These are phyloP conservation scores for Picea sitchensis DNA, from an alignment of 75 land plant genomes.

Conservation along the genomic window DNA sequence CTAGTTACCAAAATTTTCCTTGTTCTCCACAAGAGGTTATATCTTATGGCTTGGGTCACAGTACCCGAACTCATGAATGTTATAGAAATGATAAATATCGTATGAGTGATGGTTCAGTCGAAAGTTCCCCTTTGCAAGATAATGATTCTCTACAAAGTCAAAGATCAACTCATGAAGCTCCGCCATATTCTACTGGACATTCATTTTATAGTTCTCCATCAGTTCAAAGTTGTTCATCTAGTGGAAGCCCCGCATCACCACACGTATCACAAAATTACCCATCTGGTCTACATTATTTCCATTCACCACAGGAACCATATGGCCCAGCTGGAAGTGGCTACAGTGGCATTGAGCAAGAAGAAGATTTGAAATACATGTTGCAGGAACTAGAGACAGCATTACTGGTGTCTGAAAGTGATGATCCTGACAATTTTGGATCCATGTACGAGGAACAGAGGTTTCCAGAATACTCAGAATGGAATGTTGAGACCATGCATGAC, in stretches of 20 bases:
- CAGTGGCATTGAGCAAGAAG: slow-evolving; percentile 36
- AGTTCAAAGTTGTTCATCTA: slow-evolving; percentile 12
- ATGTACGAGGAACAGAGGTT: slow-evolving; percentile 5
- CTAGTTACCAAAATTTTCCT: not conserved
- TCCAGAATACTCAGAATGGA: slow-evolving; percentile 6
- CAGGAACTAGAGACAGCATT: slow-evolving; percentile 51
- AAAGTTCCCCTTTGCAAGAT: not conserved
- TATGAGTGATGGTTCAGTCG: slow-evolving; percentile 4
- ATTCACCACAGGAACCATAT: slow-evolving; percentile 26
- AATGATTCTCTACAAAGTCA: not conserved
- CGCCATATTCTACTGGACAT: slow-evolving; percentile 18
- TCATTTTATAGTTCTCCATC: slow-evolving; percentile 17
- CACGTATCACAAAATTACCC: slow-evolving; percentile 29
- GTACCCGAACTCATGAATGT: slow-evolving; percentile 1
- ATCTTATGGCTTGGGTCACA: slow-evolving; percentile 5
- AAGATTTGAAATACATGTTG: slow-evolving; percentile 38
- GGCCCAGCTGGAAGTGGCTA: slow-evolving; percentile 39
- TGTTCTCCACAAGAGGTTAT: not conserved
- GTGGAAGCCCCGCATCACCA: slow-evolving; percentile 25
- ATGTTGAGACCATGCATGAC: not conserved
- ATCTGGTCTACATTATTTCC: slow-evolving; percentile 11
- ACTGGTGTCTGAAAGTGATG: slow-evolving; percentile 50
- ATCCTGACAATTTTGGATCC: slow-evolving; percentile 21
- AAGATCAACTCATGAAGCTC: slow-evolving; percentile 39
- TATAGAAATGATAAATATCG: not conserved